Base-by-base conservation (phyloP, 305 asterid species). In the Solanum chacoense region DNA sequence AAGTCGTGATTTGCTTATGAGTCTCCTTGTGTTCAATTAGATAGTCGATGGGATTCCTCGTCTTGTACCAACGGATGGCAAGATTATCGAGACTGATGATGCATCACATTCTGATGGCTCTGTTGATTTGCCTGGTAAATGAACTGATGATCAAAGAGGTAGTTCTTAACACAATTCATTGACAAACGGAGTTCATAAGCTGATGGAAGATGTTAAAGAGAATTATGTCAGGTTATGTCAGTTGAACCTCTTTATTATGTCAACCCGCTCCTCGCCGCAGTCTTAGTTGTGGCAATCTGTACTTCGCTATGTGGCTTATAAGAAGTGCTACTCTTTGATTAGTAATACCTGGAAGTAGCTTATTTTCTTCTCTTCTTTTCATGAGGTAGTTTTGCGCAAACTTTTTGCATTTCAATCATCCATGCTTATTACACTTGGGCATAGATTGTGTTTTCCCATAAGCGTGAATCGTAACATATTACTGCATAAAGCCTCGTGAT, bases 21-120 rank as follows among this genome's bases (percentile, higher is more conserved):
- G 32, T 50, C 50, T 89, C 42, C 72, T 76, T 22, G 67, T 50
- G 75, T 31, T 55, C 20, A 37, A 87, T 35, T 86, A 91, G 92
- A 93, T 96, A 37, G 94, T 92, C 40, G 94, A 95, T 76, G 98
- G 97, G 22, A 93, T 96, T 88, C 98, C 98, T 35, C 89, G 87
- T 87, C 98, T 96, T 89, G 94, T 93, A 28, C 98, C 97, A 8
- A 71, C 88, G 38, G 97, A 96, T 90, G 98, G 92, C 13, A 92
- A 88, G 81, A 88, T 94, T 29, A 35, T 92, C 16, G 93, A 91
- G 45, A 69, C 88, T 72, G 92, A 91, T 65, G 89, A 90, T 28
- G 86, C 65, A 14, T 67, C 88, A 26, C 59, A 71, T 80, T 55
- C 90, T 88, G 79, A 59, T 34, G 89, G 77, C 72, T 76, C 72